Base-by-base conservation (phyloP, 768 basidiomycete species). In the Trametes meyenii region DNA sequence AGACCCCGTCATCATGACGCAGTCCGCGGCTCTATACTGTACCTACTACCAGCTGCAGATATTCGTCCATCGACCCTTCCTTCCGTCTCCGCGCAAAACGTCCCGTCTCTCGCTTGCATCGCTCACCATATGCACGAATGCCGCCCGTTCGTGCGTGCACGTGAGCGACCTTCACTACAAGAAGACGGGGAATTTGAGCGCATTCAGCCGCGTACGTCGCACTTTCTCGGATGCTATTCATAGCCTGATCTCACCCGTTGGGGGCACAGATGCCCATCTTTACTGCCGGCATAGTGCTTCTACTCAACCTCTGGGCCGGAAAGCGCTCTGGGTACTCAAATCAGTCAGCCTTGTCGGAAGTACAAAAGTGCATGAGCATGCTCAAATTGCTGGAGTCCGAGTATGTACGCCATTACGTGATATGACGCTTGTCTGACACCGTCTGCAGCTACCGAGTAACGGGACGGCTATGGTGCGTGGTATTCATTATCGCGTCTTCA, bases 61-160 rank as follows among this genome's bases (percentile, higher is more conserved):
- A 65, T 76, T 86, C 60, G 83, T 92, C 49, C 92, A 94, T 71
- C 80, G 92, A 43, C 88, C 88, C 3, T 92, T 90, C 72, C 87
- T 94, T 59, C 89, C 89, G 0, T 83, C 83, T 0, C 82, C 85
- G 2, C 75, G 80, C 46, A 85, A 85, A 58, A 79, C 79, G 0
- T 74, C 78, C 0, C 70, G 74, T 2, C 68, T 83, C 39, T 76
- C 78, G 1, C 82, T 86, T 66, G 85, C 76, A 69, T 87, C 91
- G 0, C 77, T 94, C 33, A 89, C 90, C 0, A 93, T 94, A 54
- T 94, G 92, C 71, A 85, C 88, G n/a, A 94, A 93, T 61, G 86
- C 93, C 0, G 89, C 93, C 1, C 79, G 90, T 8, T 90, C 89
- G 1, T 87, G 83, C 60, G 83, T 83, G 43, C 89, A 88, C 69